Evolutionary conservation across 2,329 filamentous ascomycete genomes (phyloP), one percentile per base, ranked within the genome.

Genomic region (Chrysosphaeria jannelii): DNA sequence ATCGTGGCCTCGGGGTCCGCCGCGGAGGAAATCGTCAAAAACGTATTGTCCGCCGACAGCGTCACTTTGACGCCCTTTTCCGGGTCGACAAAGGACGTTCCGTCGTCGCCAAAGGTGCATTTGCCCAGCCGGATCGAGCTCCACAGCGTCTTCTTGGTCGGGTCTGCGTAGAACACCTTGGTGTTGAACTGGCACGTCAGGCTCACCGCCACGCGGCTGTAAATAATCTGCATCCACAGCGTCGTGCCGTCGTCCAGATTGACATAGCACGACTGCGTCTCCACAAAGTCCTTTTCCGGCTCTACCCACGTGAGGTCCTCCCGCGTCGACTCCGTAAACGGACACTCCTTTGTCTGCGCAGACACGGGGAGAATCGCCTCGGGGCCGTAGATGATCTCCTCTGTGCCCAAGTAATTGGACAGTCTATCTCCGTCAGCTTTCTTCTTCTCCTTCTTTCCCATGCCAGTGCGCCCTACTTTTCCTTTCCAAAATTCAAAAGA

Each of bases 221-320:
- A 90, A 43, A 97, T 90, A 46, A 93, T 58, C 54, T 97, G 85
- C 29, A 62, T 63, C 45, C 90, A 60, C 25, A 58, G 74, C 32
- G 79, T 45, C 31, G 67, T 56, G 23, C 85, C 85, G 29, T 52
- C 62, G 30, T 90, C 72, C 26, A 69, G 54, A 45, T 67, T 67
- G 38, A 91, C 48, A 50, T 97, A 97, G 50, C 91, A 97, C 31
- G 60, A 78, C 51, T 91, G 71, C 14, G 76, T 91, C 55, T 97
- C 85, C 35, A 93, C 85, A 38, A 60, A 71, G 31, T 85, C 93
- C 37, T 65, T 69, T 34, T 76, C 68, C 51, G 78, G 58, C 13
- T 57, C 62, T 36, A 53, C 49, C 85, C 85, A 97, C 51, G 67
- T 71, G 39, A 90, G 46, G 42, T 88, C 67, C 21, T 78, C 56